These are phyloP conservation scores for Echria macrotheca DNA, from an alignment of 495 filamentous ascomycete genomes.

Conservation along the genomic window DNA sequence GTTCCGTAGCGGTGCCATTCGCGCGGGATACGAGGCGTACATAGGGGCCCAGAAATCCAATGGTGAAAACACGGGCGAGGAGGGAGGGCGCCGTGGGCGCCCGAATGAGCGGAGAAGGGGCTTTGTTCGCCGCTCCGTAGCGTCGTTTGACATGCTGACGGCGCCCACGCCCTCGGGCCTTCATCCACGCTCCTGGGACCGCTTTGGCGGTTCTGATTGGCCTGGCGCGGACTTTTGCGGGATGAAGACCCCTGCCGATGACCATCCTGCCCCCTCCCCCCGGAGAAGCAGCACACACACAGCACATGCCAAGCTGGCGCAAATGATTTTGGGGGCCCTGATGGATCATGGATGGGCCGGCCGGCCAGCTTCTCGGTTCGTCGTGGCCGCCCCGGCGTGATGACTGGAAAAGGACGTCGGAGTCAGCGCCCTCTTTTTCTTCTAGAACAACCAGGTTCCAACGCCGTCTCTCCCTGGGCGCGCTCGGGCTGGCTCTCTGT, in stretches of 20 bases:
- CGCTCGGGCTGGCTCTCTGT: too few relatives aligned
- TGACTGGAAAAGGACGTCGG: too few relatives aligned
- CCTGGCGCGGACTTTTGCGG: too few relatives aligned
- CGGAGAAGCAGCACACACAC: too few relatives aligned
- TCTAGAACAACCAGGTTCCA: not conserved
- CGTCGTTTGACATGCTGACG: not conserved
- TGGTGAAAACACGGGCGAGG: not conserved
- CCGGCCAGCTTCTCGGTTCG: too few relatives aligned
- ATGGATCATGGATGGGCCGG: too few relatives aligned
- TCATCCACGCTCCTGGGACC: conserved; percentile 3
- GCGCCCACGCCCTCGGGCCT: conserved; percentile 4
- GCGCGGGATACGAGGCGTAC: conserved; percentile 1
- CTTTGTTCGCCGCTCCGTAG: not conserved
- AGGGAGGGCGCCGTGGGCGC: not conserved
- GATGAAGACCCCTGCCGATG: too few relatives aligned
- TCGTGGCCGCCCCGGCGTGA: too few relatives aligned
- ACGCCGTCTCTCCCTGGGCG: not conserved
- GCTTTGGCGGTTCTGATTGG: not conserved
- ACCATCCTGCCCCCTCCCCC: too few relatives aligned
- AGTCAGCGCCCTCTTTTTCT: not conserved
- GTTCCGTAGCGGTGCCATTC: not conserved
- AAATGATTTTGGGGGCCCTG: too few relatives aligned
- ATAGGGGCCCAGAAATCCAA: not conserved
- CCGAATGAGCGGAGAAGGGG: not conserved
- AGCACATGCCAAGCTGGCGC: too few relatives aligned